Base-by-base conservation (phyloP, 2,329 filamentous ascomycete species). In the Sarocladium brachiariae region DNA sequence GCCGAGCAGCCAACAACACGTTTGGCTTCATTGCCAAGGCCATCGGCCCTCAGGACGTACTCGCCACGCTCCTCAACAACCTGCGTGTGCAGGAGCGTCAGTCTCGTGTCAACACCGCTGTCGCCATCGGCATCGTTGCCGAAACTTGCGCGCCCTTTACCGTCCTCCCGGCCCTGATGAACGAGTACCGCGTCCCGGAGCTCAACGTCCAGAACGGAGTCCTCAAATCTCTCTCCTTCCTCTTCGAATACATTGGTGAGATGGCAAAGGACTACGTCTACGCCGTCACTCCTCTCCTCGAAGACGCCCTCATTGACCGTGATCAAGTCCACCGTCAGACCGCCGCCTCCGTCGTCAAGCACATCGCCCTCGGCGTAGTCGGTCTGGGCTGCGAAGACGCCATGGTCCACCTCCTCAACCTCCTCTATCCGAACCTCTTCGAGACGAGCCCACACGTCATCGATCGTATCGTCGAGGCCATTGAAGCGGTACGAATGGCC, bases 231-330 rank as follows among this genome's bases (percentile, higher is more conserved):
- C 78, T 99, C 50, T 95, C 89, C 6, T 99, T 99, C 78, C 77
- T 99, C 54, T 99, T 97, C 64, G 93, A 99, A 65, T 99, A 99
- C 70, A 99, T 99, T 66, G 93, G 93, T 56, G 93, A 99, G 70
- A 97, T 99, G 93, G 89, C 90, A 56, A 99, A 97, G 72, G 93
- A 99, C 69, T 99, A 99, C 66, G 93, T 99, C 64, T 99, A 99
- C 63, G 93, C 95, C 16, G 91, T 99, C 30, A 96, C 91, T 2
- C 93, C 93, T 6, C 76, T 99, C 9, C 83, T 99, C 2, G 93
- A 99, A 65, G 93, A 99, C 64, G 93, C 95, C 2, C 83, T 99
- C 54, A 96, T 96, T 69, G 93, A 99, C 68, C 86, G 93, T 54
- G 93, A 99, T 67, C 93, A 99, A 71, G 93, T 99, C 1, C 93